Conservation (phyloP, 345 rosid species). For the Camelina hispida region DNA sequence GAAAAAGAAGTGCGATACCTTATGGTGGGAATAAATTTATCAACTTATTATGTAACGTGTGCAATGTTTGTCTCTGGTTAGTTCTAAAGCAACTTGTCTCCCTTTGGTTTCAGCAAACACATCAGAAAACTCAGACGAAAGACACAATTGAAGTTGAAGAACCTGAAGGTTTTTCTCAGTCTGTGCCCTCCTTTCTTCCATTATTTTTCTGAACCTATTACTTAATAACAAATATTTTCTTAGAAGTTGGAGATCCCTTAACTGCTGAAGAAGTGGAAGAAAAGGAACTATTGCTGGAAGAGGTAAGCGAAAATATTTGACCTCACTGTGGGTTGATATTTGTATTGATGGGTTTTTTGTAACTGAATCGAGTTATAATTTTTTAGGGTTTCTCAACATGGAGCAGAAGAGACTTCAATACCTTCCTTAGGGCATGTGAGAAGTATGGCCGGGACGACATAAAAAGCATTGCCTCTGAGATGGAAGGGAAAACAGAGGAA, state of each 20-base stretch:
- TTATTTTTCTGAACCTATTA: neutral
- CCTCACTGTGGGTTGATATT: conserved; percentile 29
- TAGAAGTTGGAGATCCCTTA: conserved; percentile 84
- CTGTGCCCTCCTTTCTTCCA: neutral
- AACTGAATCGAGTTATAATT: neutral
- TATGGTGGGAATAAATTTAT: conserved; percentile 65
- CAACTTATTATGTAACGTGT: conserved; percentile 22
- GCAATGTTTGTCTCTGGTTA: conserved; percentile 17
- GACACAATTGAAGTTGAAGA: conserved; percentile 86
- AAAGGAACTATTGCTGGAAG: conserved; percentile 82
- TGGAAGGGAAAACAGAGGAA: conserved; percentile 93
- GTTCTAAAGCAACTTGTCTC: neutral
- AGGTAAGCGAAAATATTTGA: conserved; percentile 51
- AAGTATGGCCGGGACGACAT: conserved; percentile 92
- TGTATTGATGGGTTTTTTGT: conserved; percentile 26
- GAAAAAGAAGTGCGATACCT: conserved; percentile 99
- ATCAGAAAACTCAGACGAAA: conserved; percentile 89
- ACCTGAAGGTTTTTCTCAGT: conserved; percentile 68
- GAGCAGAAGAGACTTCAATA: conserved; percentile 92
- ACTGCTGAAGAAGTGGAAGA: conserved; percentile 95
- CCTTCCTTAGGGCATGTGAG: conserved; percentile 94
- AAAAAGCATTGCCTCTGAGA: conserved; percentile 81
- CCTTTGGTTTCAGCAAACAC: conserved; percentile 67
- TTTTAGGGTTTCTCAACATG: conserved; percentile 93
- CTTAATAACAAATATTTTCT: conserved; percentile 36